Evolutionary conservation across 352 stramenopile genomes (phyloP).

Genomic region (Phytophthora kernoviae): DNA sequence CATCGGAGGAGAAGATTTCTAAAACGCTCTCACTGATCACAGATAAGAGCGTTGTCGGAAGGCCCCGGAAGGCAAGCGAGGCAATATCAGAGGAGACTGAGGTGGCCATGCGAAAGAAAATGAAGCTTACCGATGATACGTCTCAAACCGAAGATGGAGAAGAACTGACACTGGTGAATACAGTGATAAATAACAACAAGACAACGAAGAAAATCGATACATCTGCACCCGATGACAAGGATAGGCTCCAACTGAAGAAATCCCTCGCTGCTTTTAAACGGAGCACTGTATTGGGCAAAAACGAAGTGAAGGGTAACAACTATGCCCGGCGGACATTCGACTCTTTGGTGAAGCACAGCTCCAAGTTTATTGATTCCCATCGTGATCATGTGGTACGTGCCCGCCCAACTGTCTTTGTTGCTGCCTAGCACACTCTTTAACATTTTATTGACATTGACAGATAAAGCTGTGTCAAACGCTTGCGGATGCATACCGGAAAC

Average conservation of each 20-base stretch:
- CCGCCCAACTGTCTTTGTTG: background rate
- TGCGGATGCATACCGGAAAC: slow-evolving; percentile 18
- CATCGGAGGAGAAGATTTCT: background rate
- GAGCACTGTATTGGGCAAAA: slow-evolving; percentile 22
- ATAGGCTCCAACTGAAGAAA: slow-evolving; percentile 24
- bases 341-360: slow-evolving; percentile 38
- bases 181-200: background rate
- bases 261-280: slow-evolving; percentile 35
- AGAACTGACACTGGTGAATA: background rate
- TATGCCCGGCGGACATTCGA: slow-evolving; percentile 44
- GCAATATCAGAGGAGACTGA: slow-evolving; percentile 11
- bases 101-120: slow-evolving; percentile 14
- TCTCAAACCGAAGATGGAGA: background rate
- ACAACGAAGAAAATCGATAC: slow-evolving; percentile 11
- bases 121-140: slow-evolving; percentile 1
- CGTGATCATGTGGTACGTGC: slow-evolving; percentile 36
- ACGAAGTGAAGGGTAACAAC: slow-evolving; percentile 28
- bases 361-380: slow-evolving; percentile 25
- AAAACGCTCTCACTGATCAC: background rate
- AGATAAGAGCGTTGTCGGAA: background rate
- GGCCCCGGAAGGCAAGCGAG: slow-evolving; percentile 17
- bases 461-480: slow-evolving; percentile 28
- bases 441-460: slow-evolving; percentile 11
- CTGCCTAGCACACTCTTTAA: background rate
- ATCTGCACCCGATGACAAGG: slow-evolving; percentile 8